Base-by-base conservation (phyloP, 225 moss, liverwort and hornwort genomes). In the Neckera pumila region DNA sequence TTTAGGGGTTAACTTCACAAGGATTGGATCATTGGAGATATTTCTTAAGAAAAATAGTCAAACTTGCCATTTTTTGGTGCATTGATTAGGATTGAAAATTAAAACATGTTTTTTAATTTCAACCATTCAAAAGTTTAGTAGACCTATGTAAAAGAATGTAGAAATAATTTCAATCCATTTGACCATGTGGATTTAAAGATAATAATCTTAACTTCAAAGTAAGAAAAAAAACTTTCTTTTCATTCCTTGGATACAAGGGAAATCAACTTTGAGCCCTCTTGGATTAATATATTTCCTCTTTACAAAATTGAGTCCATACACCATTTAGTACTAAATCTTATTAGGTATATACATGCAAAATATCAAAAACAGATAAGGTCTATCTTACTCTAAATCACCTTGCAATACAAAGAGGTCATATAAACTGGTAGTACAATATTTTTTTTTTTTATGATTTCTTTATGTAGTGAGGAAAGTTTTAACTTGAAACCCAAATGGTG, bases 381-480 rank as follows among this genome's bases (percentile, higher is more conserved):
- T 40, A 70, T 40, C 7, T 40, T 38, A 69, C 4, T 25, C 23
- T 70, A 70, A 40, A 23, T 38, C 23, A 38, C 23, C 13, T 0
- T 69, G 2, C 7, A 69, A 38, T 69, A 69, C 2, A 38, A 70
- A 70, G 12, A 23, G 2, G 25, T 70, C 1, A 70, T 8, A 12
- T 11, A 20, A 20, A 36, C 0, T n/a, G 1, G 66, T 3, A 17
- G 3, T 65, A 34, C 34, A 65, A 20, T 66, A n/a, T 3, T 20
- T n/a, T 5, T 10, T 10, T 19, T 36, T 65, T 65, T 65, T 18
- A 18, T 10, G 18, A 34, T 65, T 64, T 64, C 64, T 34, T 17
- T 23, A 13, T 38, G 0, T 7, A 69, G 0, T 12, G 7, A 38
- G 0, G 4, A 67, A n/a, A 7, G 4, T 38, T 69, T 69, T 7